Base-by-base conservation (phyloP, 2,329 filamentous ascomycete species). In the Colletotrichum cordylinicola region DNA sequence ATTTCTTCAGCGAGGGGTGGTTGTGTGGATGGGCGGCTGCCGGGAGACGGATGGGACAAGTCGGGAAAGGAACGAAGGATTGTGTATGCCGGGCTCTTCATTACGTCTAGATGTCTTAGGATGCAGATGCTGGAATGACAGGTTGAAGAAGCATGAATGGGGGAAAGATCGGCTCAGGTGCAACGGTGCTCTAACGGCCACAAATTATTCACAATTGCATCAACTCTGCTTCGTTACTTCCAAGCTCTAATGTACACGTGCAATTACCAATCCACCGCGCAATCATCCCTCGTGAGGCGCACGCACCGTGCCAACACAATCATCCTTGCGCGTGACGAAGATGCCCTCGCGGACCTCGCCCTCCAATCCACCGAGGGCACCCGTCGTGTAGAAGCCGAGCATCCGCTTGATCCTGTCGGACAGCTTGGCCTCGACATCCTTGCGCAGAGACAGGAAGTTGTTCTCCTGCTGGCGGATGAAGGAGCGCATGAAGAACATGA, bases 401-500 rank as follows among this genome's bases (percentile, higher is more conserved):
- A 71, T 21, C 3, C 55, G 24, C 55, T 72, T 72, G 27, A 67
- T 55, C 16, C 70, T 65, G 62, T 67, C 62, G 2, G 70, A 48
- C 21, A 72, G 48, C 62, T 72, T 72, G 4, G 52, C 70, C 70
- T 72, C 70, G 9, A 72, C 62, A 29, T 67, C 70, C 52, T 72
- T 72, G 15, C 70, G 70, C 35, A 72, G 35, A 4, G 70, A 72
- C 12, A 72, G 27, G n/a, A 48, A 72, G 37, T 72, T 43, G 35
- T 72, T 72, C 29, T 72, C 70, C n/a, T 52, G 48, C 15, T 58
- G 48, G n/a, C 62, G 70, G 21, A 72, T 61, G 62, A 72, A 72
- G 13, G 70, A 67, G 2, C 70, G 62, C 62, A 72, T 61, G 62
- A 72, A 72, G 37, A 48, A 61, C 18, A 72, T 58, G 24, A 72